A percentile compares a stretch with the other conserved stretches of the same genome.
Evolutionary conservation across 1,284 basidiomycete species (phyloP).

Genomic region (Exobasidium cylindrosporum): DNA sequence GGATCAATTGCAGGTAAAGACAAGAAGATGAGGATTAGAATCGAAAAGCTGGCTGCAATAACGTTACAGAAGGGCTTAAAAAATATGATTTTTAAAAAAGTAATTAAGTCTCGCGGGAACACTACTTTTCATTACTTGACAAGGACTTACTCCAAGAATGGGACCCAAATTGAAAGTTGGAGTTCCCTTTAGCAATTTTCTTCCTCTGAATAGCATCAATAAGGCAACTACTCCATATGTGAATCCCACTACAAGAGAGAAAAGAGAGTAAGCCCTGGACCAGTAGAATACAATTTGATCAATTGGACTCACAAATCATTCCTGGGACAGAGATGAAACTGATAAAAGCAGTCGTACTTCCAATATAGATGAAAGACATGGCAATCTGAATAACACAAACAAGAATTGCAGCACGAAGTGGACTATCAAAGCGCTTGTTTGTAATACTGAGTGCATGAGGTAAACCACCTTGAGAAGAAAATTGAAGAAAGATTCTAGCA

Average conservation of each 20-base stretch:
- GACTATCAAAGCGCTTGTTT: constrained; percentile 21
- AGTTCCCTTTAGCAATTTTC: constrained; percentile 5
- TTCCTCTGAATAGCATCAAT: background rate
- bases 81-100: too few species aligned
- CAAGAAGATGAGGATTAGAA: constrained; percentile 22
- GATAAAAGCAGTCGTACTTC: constrained; percentile 25
- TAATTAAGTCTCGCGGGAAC: too few species aligned
- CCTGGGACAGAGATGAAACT: constrained; percentile 27
- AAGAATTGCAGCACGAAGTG: constrained; percentile 17
- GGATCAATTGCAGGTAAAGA: constrained; percentile 22
- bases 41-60: constrained; percentile 21
- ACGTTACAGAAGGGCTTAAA: constrained; percentile 20
- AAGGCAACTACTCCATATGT: constrained; percentile 23
- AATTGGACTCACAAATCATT: too few species aligned
- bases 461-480: constrained; percentile 22
- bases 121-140: too few species aligned
- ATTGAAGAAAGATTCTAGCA: constrained; percentile 18
- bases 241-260: too few species aligned
- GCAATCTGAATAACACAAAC: constrained; percentile 15
- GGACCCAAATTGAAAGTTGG: constrained; percentile 21
- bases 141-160: constrained; percentile 14
- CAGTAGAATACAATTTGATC: too few species aligned
- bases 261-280: too few species aligned
- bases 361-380: constrained; percentile 21
- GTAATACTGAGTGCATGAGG: constrained; percentile 17